These are phyloP conservation scores for Penicillium tannophilum DNA, from an alignment of 495 filamentous ascomycete genomes.

Conservation along the genomic window DNA sequence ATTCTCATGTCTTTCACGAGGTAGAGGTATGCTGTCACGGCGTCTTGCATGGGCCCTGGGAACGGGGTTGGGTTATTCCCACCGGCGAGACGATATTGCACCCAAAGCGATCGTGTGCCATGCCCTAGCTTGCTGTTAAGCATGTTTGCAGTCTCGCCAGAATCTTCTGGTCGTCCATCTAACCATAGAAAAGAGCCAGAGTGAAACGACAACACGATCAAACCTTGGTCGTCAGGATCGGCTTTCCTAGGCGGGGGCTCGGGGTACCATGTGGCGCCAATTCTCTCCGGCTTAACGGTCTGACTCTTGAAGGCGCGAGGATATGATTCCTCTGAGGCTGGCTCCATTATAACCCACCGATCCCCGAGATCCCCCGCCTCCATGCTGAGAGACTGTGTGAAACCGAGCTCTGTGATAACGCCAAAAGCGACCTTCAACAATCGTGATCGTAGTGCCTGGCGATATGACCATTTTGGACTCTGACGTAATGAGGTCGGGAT, in stretches of 20 bases:
- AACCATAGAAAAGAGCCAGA: constrained; percentile 19
- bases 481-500: constrained; percentile 9
- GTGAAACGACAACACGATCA: constrained; percentile 22
- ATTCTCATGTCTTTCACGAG: constrained; percentile 33
- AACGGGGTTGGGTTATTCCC: constrained; percentile 13
- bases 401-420: constrained; percentile 15
- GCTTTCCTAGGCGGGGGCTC: constrained; percentile 3
- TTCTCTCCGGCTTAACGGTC: constrained; percentile 16
- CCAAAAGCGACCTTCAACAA: constrained; percentile 5
- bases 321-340: constrained; percentile 13
- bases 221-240: constrained; percentile 2
- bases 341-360: constrained; percentile 15
- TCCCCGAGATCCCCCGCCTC: constrained; percentile 12
- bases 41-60: constrained; percentile 16
- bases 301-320: constrained; percentile 8
- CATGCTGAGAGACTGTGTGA: constrained; percentile 18
- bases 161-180: constrained; percentile 17
- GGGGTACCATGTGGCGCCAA: constrained; percentile 26
- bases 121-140: constrained; percentile 16
- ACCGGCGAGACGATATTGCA: constrained; percentile 21
- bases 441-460: constrained; percentile 13
- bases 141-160: constrained; percentile 9
- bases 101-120: constrained; percentile 16
- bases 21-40: constrained; percentile 18
- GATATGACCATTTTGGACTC: constrained; percentile 15